Conservation (phyloP, 2,329 filamentous ascomycete species). For the Thelonectria discophora region DNA sequence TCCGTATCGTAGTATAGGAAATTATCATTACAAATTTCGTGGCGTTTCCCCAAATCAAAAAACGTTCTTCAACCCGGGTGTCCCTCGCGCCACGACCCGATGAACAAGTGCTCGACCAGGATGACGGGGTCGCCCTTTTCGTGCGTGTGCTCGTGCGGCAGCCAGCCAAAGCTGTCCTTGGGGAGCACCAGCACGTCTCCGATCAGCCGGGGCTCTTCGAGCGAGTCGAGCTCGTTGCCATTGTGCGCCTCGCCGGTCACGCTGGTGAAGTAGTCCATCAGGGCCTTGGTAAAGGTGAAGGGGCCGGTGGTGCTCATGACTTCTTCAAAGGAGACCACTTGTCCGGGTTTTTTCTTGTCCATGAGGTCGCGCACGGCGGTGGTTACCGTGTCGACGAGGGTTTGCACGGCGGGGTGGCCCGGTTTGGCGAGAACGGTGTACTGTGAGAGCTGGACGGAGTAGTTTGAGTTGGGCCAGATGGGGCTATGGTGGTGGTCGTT, state of each 20-base stretch:
- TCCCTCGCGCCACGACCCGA: not conserved
- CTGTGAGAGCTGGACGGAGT: conserved; percentile 79
- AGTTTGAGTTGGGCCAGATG: conserved; percentile 65
- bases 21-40: not conserved
- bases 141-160: conserved; percentile 32
- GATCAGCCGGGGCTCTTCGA: conserved; percentile 43
- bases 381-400: conserved; percentile 72
- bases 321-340: conserved; percentile 40
- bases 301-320: conserved; percentile 46
- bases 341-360: conserved; percentile 24
- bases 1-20: not conserved
- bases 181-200: conserved; percentile 47
- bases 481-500: conserved; percentile 60
- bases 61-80: not conserved
- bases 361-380: conserved; percentile 41
- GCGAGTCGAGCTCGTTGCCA: conserved; percentile 42
- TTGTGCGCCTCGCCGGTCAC: conserved; percentile 40
- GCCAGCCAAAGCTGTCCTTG: conserved; percentile 41
- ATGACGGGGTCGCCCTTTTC: conserved; percentile 29
- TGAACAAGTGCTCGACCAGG: conserved; percentile 29
- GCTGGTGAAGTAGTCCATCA: conserved; percentile 44
- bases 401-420: conserved; percentile 72
- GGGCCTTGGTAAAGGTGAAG: conserved; percentile 44
- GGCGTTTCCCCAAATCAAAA: not conserved
- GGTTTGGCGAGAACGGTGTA: conserved; percentile 80